Conservation (phyloP, 345 rosid genomes). For the Moringa oleifera region DNA sequence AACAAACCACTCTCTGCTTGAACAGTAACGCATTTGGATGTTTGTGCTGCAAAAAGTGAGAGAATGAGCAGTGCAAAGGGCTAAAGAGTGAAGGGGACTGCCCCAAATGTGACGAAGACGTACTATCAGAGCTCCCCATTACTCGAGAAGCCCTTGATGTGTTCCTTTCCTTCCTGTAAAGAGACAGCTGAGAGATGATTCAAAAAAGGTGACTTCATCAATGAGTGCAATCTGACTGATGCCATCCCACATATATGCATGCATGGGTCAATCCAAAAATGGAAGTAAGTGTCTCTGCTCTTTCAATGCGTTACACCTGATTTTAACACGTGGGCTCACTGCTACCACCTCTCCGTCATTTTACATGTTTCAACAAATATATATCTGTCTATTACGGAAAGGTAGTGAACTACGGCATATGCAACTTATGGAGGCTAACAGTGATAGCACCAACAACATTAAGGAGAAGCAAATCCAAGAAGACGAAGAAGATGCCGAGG, state of each 20-base stretch:
- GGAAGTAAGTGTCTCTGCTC: constrained; percentile 8
- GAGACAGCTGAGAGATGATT: constrained; percentile 22
- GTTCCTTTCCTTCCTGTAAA: constrained; percentile 35
- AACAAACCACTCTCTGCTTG: not conserved
- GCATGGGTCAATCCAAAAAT: constrained; percentile 35
- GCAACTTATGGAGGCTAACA: too few relatives aligned
- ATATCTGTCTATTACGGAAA: too few relatives aligned
- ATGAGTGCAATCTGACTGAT: constrained; percentile 25
- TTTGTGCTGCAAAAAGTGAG: constrained; percentile 17
- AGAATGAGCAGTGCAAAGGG: constrained; percentile 28
- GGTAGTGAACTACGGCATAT: too few relatives aligned
- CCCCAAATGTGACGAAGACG: constrained; percentile 13
- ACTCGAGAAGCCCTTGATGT: constrained; percentile 33
- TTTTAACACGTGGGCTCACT: too few relatives aligned
- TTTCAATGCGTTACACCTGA: too few relatives aligned
- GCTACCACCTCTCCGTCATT: too few relatives aligned
- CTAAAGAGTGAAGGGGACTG: constrained; percentile 8
- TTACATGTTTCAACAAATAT: too few relatives aligned
- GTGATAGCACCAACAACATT: too few relatives aligned
- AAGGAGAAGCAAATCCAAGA: too few relatives aligned
- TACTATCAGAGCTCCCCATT: too few relatives aligned
- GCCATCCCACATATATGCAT: constrained; percentile 23
- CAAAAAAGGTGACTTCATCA: constrained; percentile 14
- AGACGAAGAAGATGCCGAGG: constrained; percentile 13
- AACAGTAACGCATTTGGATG: constrained; percentile 38